Evolutionary conservation across 352 stramenopile genomes (phyloP).

Genomic region (Phytophthora nicotianae): DNA sequence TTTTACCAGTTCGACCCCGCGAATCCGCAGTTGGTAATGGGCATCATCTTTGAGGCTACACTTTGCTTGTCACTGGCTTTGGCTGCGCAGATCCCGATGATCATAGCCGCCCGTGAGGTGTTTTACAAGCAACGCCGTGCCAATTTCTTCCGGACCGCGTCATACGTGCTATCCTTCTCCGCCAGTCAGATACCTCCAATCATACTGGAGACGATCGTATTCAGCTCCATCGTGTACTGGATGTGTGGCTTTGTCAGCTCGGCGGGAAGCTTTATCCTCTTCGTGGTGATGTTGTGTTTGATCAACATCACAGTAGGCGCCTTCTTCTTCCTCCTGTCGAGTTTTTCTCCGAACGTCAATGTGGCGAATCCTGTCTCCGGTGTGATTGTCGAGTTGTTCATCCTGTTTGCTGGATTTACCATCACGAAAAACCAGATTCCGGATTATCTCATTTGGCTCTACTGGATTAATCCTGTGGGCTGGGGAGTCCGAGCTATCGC

Average conservation of each 20-base stretch:
- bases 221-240: slow-evolving; percentile 25
- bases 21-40: slow-evolving; percentile 18
- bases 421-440: slow-evolving; percentile 33
- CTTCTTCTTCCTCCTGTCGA: slow-evolving; percentile 29
- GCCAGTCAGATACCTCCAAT: slow-evolving; percentile 19
- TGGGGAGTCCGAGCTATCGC: slow-evolving; percentile 27
- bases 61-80: slow-evolving; percentile 25
- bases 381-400: slow-evolving; percentile 11
- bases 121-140: too few relatives aligned
- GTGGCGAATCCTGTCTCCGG: slow-evolving; percentile 14
- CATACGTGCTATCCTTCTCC: slow-evolving; percentile 23
- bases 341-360: slow-evolving; percentile 14
- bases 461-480: slow-evolving; percentile 25
- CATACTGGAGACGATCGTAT: slow-evolving; percentile 16
- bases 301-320: slow-evolving; percentile 12
- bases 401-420: slow-evolving; percentile 20
- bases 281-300: slow-evolving; percentile 17
- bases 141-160: too few relatives aligned
- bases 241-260: slow-evolving; percentile 33
- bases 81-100: slow-evolving; percentile 12
- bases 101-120: slow-evolving; percentile 21
- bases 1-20: slow-evolving; percentile 28
- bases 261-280: slow-evolving; percentile 16
- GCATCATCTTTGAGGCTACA: slow-evolving; percentile 20
- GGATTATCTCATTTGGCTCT: slow-evolving; percentile 25